phyloP scores from a whole-genome alignment of 2,329 filamentous ascomycete genomes.

The Pleomassaria siparia region DNA sequence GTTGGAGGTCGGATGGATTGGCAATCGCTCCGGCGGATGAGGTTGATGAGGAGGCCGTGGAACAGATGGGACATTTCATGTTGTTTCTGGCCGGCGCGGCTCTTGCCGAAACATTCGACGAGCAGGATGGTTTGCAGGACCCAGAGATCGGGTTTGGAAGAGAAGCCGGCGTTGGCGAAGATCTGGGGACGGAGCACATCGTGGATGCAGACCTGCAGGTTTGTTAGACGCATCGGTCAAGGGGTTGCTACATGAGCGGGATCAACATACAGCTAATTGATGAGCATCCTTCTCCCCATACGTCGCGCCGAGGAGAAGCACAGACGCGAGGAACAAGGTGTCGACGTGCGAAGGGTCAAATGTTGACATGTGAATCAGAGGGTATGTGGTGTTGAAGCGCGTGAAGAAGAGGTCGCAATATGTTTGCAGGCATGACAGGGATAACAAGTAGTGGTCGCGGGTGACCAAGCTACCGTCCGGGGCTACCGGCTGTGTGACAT shows the following conservation, averaged over 20 bases:
- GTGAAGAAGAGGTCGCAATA: slow-evolving; percentile 63
- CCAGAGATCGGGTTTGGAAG: slow-evolving; percentile 61
- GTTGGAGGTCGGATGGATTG: slow-evolving; percentile 48
- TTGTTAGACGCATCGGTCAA: slow-evolving; percentile 6
- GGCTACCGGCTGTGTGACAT: slow-evolving; percentile 51
- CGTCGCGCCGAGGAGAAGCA: slow-evolving; percentile 63
- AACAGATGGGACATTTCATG: slow-evolving; percentile 66
- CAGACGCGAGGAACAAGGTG: slow-evolving; percentile 55
- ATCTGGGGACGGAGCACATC: slow-evolving; percentile 62
- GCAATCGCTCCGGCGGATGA: slow-evolving; percentile 56
- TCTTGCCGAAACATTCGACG: slow-evolving; percentile 67
- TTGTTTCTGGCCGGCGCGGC: slow-evolving; percentile 62
- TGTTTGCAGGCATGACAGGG: slow-evolving; percentile 53
- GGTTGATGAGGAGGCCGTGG: slow-evolving; percentile 57
- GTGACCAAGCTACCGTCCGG: slow-evolving; percentile 52
- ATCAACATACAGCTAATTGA: slow-evolving; percentile 52
- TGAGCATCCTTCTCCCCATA: slow-evolving; percentile 62
- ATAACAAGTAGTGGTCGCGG: slow-evolving; percentile 55
- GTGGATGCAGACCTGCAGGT: slow-evolving; percentile 56
- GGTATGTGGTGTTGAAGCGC: slow-evolving; percentile 62
- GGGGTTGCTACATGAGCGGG: neutral
- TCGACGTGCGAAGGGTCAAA: slow-evolving; percentile 56
- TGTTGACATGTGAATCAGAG: slow-evolving; percentile 60
- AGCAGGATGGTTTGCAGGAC: slow-evolving; percentile 62
- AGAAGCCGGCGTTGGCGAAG: slow-evolving; percentile 60